Evolutionary conservation across 176 grass and related monocot species (phyloP).

Genomic region (Canna indica): DNA sequence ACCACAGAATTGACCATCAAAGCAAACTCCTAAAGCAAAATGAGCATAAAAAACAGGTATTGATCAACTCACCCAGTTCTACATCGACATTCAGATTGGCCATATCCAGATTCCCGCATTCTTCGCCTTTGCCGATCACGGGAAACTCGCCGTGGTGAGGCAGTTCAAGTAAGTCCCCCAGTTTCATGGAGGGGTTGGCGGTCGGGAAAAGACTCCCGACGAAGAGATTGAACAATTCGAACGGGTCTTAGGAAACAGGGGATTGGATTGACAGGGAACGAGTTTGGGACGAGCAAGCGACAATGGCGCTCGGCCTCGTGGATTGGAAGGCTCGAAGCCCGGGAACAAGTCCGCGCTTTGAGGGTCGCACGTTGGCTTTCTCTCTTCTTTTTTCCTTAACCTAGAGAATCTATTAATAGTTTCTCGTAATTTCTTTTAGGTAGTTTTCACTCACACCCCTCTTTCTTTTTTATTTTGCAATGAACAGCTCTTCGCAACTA

Average conservation of each 20-base stretch:
- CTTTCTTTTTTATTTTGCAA: background rate
- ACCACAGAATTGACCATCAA: background rate
- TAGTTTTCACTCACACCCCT: no score
- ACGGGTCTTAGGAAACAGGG: background rate
- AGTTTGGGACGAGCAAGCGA: background rate
- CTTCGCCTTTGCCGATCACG: background rate
- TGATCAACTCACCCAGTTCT: background rate
- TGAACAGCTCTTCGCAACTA: no score
- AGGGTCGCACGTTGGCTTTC: background rate
- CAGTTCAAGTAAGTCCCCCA: background rate
- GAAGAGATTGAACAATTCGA: background rate
- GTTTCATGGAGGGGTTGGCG: background rate
- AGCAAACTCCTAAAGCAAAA: background rate
- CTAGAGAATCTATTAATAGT: background rate
- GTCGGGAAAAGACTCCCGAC: background rate
- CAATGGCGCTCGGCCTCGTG: background rate
- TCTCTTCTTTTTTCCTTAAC: background rate
- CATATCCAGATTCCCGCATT: background rate
- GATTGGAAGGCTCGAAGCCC: background rate
- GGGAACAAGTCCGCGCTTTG: background rate
- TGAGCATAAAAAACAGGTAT: no score
- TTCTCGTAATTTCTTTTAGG: no score
- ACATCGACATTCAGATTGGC: background rate
- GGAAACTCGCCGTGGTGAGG: background rate
- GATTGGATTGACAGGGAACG: background rate